Evolutionary conservation across 2,329 filamentous ascomycete species (phyloP).

Genomic region (Onygena corvina): DNA sequence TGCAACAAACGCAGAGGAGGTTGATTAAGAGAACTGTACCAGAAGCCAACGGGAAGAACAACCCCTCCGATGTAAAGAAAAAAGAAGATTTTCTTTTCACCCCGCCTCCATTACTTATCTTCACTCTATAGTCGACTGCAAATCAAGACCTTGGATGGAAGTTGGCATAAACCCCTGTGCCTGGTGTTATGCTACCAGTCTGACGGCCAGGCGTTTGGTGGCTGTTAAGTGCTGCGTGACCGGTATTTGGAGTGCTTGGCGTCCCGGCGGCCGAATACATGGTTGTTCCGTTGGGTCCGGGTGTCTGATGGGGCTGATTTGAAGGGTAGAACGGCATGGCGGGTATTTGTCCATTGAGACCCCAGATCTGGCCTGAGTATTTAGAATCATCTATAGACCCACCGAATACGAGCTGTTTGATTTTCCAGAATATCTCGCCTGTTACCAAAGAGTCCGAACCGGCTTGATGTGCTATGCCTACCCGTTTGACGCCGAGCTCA

Average conservation of each 20-base stretch:
- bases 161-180: conserved; percentile 53
- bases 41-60: no score
- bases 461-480: conserved; percentile 80
- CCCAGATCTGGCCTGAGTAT: conserved; percentile 85
- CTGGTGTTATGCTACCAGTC: conserved; percentile 57
- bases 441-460: conserved; percentile 90
- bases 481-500: conserved; percentile 75
- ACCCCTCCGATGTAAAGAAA: no score
- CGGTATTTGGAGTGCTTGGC: conserved; percentile 57
- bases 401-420: conserved; percentile 78
- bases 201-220: conserved; percentile 34
- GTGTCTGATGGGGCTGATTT: conserved; percentile 37
- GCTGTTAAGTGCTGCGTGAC: conserved; percentile 38
- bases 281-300: conserved; percentile 43
- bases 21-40: no score
- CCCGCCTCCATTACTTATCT: no score
- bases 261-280: conserved; percentile 40
- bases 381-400: conserved; percentile 64
- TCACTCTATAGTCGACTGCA: no score
- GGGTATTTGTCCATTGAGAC: conserved; percentile 61
- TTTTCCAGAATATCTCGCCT: conserved; percentile 87
- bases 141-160: conserved; percentile 3
- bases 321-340: conserved; percentile 33
- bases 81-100: no score
- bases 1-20: conserved; percentile 5